Evolutionary conservation across 2,329 filamentous ascomycete genomes (phyloP).

Genomic region (Fusarium multiceps): DNA sequence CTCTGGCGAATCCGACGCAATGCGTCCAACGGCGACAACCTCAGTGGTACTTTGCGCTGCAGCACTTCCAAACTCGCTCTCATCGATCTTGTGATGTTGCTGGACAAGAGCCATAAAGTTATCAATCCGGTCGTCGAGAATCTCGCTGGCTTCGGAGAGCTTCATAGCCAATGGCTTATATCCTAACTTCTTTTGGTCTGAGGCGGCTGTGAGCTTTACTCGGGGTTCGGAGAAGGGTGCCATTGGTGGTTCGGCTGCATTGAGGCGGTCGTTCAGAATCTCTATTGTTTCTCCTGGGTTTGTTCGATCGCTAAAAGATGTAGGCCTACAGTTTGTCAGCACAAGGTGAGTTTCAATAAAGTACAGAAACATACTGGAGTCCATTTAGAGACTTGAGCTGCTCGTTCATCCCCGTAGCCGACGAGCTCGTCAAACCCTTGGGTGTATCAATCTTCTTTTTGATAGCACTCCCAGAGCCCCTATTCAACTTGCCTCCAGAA

Average conservation of each 20-base stretch:
- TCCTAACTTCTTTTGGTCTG: slow-evolving; percentile 87
- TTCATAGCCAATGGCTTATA: slow-evolving; percentile 98
- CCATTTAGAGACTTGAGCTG: slow-evolving; percentile 50
- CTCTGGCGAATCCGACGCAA: slow-evolving; percentile 87
- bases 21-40: slow-evolving; percentile 89
- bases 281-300: slow-evolving; percentile 87
- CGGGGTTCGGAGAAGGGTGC: slow-evolving; percentile 79
- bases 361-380: slow-evolving; percentile 40
- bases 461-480: slow-evolving; percentile 47
- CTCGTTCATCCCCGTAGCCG: slow-evolving; percentile 49
- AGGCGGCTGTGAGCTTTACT: slow-evolving; percentile 85
- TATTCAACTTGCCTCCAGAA: slow-evolving; percentile 57
- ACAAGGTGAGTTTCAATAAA: too few relatives aligned
- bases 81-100: slow-evolving; percentile 79
- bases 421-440: slow-evolving; percentile 49
- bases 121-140: slow-evolving; percentile 94
- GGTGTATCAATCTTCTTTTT: slow-evolving; percentile 50
- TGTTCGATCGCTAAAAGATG: slow-evolving; percentile 75
- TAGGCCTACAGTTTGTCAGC: slow-evolving; percentile 38
- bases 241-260: slow-evolving; percentile 73
- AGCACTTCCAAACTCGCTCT: slow-evolving; percentile 86
- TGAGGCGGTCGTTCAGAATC: slow-evolving; percentile 81
- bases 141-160: slow-evolving; percentile 88
- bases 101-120: slow-evolving; percentile 82
- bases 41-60: slow-evolving; percentile 86